Base-by-base conservation (phyloP, 2,329 filamentous ascomycete genomes). In the Sclerotinia subarctica region DNA sequence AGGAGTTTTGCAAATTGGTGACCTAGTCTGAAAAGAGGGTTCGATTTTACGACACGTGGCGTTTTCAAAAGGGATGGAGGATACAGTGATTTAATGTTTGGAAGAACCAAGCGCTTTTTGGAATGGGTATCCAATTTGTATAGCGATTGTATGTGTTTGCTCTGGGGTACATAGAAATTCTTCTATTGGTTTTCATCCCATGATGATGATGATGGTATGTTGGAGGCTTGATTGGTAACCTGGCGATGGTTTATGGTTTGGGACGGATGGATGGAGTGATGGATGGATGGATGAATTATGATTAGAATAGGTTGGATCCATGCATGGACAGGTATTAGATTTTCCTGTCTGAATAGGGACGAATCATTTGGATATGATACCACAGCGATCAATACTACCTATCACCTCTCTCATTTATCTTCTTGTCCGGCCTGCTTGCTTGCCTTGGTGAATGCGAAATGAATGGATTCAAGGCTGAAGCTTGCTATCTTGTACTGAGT, bases 1-100 rank as follows among this genome's bases (percentile, higher is more conserved):
- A 7, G 85, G 84, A 10, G 80, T 86, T 49, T 69, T 86, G 54
- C 84, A 87, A 74, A 81, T 83, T 13, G 81, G 70, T 11, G 70
- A 73, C 42, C 47, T 74, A 65, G 67, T 15, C 32, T 56, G 71
- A 46, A 66, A 64, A 10, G 49, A 15, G 26, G 21, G 13, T 21
- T 35, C 5, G 11, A 19, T 53, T 42, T 51, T 46, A 15, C 8
- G 19, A 26, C 26, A 53, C 15, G 21, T 42, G 66, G 66, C 49
- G 66, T 68, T 65, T 49, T 19, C 4, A 5, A 44, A 51, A 17
- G 32, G 42, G 44, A n/a, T 15, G 58, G 26, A 32, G 51, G 38
- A 17, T 35, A 29, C n/a, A 42, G n/a, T 58, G 26, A 21, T 35
- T 35, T 35, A 32, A 5, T 8, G 35, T 26, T 56, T n/a, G 62